Base-by-base conservation (phyloP, 169 alveolate species). In the Babesia ovata region DNA sequence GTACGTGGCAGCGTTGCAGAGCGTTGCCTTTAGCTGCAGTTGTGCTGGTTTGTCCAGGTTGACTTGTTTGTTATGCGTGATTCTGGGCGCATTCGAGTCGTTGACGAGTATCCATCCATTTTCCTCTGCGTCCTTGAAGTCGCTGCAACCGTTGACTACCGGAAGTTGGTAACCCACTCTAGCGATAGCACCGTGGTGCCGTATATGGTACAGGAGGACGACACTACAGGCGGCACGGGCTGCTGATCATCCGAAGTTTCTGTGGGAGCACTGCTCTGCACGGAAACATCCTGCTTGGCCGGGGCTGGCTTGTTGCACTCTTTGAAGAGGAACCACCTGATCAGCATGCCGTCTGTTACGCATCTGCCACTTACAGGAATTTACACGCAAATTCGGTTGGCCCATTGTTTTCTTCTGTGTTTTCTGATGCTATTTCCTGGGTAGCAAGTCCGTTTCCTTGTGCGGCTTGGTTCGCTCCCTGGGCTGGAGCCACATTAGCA, bases 31-130 rank as follows among this genome's bases (percentile, higher is more conserved):
- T 1, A 83, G 81, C 44, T 69, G 63, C 45, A 83, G 63, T 42
- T 48, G 19, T 7, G 63, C 56, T 13, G 84, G 85, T 12, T 53
- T 39, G 77, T 44, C 75, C 14, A 78, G n/a, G 58, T 63, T 74
- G 17, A 66, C 82, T 21, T 65, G 86, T 39, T 66, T 63, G 62
- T 67, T 74, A 29, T 75, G 75, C 28, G 86, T 83, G n/a, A 74
- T 60, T 36, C 69, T 65, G 22, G 69, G 71, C n/a, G 67, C 26
- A 29, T 83, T 83, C 46, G 71, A 63, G 13, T 74, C 84, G 24
- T 60, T 83, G 62, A 83, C 42, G 26, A 83, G 10, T 19, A 83
- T 53, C 90, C 90, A 83, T 17, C 83, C 85, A 29, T 29, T 63
- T 10, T 53, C 90, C 0, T 73, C 67, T 19, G 73, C 56, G 28